Base-by-base conservation (phyloP, 441 rosid genomes). In the Geranium incanum region DNA sequence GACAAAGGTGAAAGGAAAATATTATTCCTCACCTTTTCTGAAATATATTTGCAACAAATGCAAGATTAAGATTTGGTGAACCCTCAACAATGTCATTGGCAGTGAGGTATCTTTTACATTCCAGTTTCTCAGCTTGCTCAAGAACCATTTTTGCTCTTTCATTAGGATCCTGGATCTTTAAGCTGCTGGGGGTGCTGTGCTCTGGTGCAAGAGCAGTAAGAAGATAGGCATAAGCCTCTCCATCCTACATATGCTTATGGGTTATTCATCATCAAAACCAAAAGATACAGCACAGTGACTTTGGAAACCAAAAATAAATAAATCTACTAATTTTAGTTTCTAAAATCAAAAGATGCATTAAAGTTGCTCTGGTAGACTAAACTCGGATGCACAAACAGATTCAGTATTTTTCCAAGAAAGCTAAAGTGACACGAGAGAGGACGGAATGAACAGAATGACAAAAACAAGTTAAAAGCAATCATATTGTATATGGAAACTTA, bases 171-270 rank as follows among this genome's bases (percentile, higher is more conserved):
- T 74, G 79, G 28, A 84, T 69, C 12, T 81, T 85, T 79, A 89
- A 82, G 74, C 88, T 77, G 60, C 77, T 16, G 9, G 78, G 82
- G 76, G 78, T 78, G 76, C 93, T 86, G 68, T 78, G 84, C 83
- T 95, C 99, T 74, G 99, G 98, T 64, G 99, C 99, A 75, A 95
- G 97, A 73, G 97, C 86, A 82, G 80, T 91, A 72, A 95, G 94
- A 74, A 95, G 87, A 77, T 91, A 85, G 64, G 96, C 90, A 85
- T 95, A 95, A 62, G 99, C 98, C 86, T 91, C 97, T 50, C 98
- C 99, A 45, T 93, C 98, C 99, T 95, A 83, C 81, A 86, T 79
- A 70, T 66, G 36, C 36, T 67, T 66, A 28, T 28, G 11, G 57
- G 36, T 19, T 52, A 41, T 41, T 16, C 11, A 68, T 16, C 43